A percentile compares a stretch with the other conserved stretches of the same genome.
Conservation (phyloP, 2,329 filamentous ascomycete genomes). For the Hypoxylon sp. region DNA sequence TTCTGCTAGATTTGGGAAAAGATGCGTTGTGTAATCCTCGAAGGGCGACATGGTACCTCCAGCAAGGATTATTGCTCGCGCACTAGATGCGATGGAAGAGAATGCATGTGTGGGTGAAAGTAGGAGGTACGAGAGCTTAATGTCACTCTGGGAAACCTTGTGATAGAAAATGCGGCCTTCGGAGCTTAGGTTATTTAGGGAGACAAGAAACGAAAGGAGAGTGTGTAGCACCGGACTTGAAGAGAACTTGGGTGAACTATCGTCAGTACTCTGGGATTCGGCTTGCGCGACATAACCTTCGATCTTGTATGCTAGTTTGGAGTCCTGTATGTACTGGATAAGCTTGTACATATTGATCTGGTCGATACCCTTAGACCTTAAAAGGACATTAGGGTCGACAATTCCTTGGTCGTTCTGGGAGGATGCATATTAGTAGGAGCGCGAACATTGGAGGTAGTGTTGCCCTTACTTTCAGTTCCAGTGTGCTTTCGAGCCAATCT, state of each 20-base stretch:
- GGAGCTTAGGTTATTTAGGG: constrained; percentile 86
- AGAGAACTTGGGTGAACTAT: constrained; percentile 53
- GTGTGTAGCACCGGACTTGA: constrained; percentile 67
- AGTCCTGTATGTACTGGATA: constrained; percentile 88
- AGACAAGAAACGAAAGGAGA: constrained; percentile 75
- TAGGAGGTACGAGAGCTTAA: constrained; percentile 84
- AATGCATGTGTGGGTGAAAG: constrained; percentile 94
- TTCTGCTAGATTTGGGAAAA: constrained; percentile 80
- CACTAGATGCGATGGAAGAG: constrained; percentile 84
- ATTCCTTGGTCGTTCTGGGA: constrained; percentile 71
- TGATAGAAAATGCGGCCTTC: constrained; percentile 77
- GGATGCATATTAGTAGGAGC: constrained; percentile 34
- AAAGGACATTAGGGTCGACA: constrained; percentile 77
- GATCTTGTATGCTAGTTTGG: constrained; percentile 93
- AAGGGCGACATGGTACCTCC: constrained; percentile 99
- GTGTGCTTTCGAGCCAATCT: constrained; percentile 72
- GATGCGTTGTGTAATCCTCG: constrained; percentile 85
- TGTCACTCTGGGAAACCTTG: constrained; percentile 60
- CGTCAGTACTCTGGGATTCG: constrained; percentile 57
- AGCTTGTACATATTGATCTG: constrained; percentile 96
- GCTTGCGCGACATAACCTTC: constrained; percentile 85
- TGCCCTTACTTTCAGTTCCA: constrained; percentile 61
- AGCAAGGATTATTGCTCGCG: constrained; percentile 88
- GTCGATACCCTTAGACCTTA: constrained; percentile 88
- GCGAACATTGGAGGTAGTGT: background rate